Base-by-base conservation (phyloP, 345 rosid species). In the Sapria himalayana region DNA sequence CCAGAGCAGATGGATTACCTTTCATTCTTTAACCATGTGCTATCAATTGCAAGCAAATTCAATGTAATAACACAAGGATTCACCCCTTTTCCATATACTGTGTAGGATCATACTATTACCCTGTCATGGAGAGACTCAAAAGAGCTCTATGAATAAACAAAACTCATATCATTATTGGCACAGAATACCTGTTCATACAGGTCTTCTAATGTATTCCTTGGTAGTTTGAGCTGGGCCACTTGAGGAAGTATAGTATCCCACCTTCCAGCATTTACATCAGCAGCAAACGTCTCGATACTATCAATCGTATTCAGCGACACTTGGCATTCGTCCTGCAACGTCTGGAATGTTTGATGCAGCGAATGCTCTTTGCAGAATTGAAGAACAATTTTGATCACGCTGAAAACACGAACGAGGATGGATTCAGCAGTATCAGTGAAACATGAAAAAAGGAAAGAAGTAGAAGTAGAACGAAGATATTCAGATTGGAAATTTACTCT, bases 301-400 rank as follows among this genome's bases (percentile, higher is more conserved):
- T 89, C 98, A 2, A 89, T 94, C 0, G 94, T 82, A 36, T 89
- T 89, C 17, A 89, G 57, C 19, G 94, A 82, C 32, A 82, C 98
- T 60, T 89, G 94, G 54, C 98, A 79, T 65, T 89, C 98, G 45
- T 63, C 79, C 55, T 89, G 98, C 24, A 89, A 55, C 4, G 75
- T 76, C 71, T 89, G 98, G 49, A 89, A 89, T 15, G 98, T 82
- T 54, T 89, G 98, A 45, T 72, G 71, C 69, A 89, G 57, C 3
- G 95, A 79, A 54, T 89, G 75, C 58, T 89, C 98, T 64, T 89
- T 89, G 73, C 98, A 89, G 63, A 82, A 89, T 54, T 89, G 98
- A 34, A 89, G 91, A 55, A 89, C 85, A 27, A 89, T 76, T 76
- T 89, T 89, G 22, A 89, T 82, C 3, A 89, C 98, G 49, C 98